A percentile compares a stretch with the other conserved stretches of the same genome.
Evolutionary conservation across 306 rosid species (phyloP).

Genomic region (Hylodesmum podocarpum): DNA sequence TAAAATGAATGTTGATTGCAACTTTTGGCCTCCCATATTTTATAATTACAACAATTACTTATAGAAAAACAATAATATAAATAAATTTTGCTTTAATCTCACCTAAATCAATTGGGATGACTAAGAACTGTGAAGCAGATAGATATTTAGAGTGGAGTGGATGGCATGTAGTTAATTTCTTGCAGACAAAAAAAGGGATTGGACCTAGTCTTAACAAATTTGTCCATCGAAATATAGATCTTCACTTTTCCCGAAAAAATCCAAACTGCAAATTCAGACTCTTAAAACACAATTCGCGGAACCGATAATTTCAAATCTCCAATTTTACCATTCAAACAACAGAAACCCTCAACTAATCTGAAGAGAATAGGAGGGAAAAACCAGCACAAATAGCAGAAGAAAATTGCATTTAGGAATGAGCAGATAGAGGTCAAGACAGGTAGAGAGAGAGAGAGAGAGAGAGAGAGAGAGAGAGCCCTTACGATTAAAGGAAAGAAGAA

Average conservation of each 20-base stretch:
- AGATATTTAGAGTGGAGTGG: no score
- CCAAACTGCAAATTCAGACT: neutral
- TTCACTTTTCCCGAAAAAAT: neutral
- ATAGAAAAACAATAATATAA: neutral
- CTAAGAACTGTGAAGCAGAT: no score
- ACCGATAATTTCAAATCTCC: constrained; percentile 5
- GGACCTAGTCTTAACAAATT: neutral
- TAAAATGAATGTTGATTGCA: constrained; percentile 4
- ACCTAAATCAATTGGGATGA: neutral
- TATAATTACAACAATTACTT: neutral
- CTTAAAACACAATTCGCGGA: neutral
- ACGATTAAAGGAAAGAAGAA: neutral
- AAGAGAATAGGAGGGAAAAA: neutral
- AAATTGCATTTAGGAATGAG: constrained; percentile 42
- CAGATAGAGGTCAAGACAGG: no score
- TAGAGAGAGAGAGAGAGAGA: neutral
- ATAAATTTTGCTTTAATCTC: neutral
- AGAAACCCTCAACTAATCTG: neutral
- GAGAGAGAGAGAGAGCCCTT: neutral
- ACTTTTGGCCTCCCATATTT: constrained; percentile 11
- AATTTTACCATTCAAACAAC: neutral
- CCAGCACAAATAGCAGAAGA: neutral
- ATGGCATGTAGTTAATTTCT: neutral
- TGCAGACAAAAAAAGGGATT: neutral
- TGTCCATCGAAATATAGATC: constrained; percentile 4